Evolutionary conservation across 768 basidiomycete genomes (phyloP).

Genomic region (Omphalotus guepiniiformis): DNA sequence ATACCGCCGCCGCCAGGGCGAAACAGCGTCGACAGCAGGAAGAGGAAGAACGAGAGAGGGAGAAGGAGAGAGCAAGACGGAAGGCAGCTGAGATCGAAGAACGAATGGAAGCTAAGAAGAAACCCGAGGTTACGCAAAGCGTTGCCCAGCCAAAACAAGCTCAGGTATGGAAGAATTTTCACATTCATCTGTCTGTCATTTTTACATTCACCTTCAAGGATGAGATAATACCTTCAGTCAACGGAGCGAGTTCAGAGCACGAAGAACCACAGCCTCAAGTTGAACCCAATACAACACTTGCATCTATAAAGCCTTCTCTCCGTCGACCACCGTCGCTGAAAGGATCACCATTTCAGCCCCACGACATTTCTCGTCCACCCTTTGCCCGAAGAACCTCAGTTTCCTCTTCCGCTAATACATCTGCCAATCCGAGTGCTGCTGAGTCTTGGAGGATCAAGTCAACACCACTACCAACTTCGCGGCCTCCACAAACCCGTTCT

Average conservation of each 20-base stretch:
- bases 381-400: constrained; percentile 23
- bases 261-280: not conserved
- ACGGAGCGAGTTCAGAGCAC: not conserved
- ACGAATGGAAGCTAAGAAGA: constrained; percentile 44
- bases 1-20: constrained; percentile 78
- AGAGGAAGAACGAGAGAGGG: constrained; percentile 77
- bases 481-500: constrained; percentile 13
- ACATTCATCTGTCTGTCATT: not conserved
- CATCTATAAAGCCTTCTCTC: not conserved
- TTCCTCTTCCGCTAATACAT: constrained; percentile 8
- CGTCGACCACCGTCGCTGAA: constrained; percentile 21
- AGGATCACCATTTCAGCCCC: constrained; percentile 21
- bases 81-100: constrained; percentile 79
- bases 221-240: constrained; percentile 1
- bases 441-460: constrained; percentile 66
- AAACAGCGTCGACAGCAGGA: constrained; percentile 76
- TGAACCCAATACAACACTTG: no score
- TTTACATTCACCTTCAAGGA: constrained; percentile 9
- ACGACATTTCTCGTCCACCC: constrained; percentile 24
- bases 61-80: constrained; percentile 72
- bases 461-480: constrained; percentile 17
- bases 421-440: constrained; percentile 13
- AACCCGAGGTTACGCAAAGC: not conserved
- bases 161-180: constrained; percentile 2
- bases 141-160: no score